These are phyloP conservation scores for Phaeophleospora eucalypticola DNA, from an alignment of 2,329 filamentous ascomycete species.

Conservation along the genomic window DNA sequence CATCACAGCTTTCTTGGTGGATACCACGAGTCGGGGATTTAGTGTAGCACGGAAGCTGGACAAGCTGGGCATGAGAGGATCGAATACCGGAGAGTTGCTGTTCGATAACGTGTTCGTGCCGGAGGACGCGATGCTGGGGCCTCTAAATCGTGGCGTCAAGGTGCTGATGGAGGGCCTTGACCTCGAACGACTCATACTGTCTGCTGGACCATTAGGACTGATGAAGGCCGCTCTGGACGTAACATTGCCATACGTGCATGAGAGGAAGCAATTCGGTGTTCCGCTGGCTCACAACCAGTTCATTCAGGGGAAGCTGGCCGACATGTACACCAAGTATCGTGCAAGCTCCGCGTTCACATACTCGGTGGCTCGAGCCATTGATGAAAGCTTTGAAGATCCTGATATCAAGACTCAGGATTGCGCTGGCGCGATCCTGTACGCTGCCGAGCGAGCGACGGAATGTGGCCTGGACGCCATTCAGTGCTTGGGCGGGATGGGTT, in stretches of 20 bases:
- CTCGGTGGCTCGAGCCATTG: conserved; percentile 71
- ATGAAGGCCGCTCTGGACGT: conserved; percentile 92
- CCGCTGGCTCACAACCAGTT: conserved; percentile 92
- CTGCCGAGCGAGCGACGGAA: conserved; percentile 85
- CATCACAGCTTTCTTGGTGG: conserved; percentile 91
- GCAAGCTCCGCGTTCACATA: conserved; percentile 86
- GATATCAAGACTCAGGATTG: conserved; percentile 82
- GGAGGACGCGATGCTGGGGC: conserved; percentile 71
- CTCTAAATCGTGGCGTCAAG: conserved; percentile 74
- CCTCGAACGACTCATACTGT: conserved; percentile 86
- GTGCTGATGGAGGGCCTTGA: conserved; percentile 97
- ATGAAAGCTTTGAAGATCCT: conserved; percentile 51
- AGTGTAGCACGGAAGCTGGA: conserved; percentile 85
- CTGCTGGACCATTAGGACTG: conserved; percentile 82
- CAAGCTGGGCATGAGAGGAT: conserved; percentile 97
- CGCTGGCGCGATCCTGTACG: conserved; percentile 88
- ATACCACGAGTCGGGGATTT: conserved; percentile 70
- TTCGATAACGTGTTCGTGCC: conserved; percentile 92
- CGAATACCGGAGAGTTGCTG: conserved; percentile 89
- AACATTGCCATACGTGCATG: conserved; percentile 81
- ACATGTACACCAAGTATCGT: conserved; percentile 95
- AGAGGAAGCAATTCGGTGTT: conserved; percentile 78
- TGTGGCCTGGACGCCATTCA: conserved; percentile 84
- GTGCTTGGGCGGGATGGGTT: conserved; percentile 90
- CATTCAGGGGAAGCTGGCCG: conserved; percentile 85